These are phyloP conservation scores for Phytopythium oedochilum DNA, from an alignment of 352 stramenopile species.

Conservation along the genomic window DNA sequence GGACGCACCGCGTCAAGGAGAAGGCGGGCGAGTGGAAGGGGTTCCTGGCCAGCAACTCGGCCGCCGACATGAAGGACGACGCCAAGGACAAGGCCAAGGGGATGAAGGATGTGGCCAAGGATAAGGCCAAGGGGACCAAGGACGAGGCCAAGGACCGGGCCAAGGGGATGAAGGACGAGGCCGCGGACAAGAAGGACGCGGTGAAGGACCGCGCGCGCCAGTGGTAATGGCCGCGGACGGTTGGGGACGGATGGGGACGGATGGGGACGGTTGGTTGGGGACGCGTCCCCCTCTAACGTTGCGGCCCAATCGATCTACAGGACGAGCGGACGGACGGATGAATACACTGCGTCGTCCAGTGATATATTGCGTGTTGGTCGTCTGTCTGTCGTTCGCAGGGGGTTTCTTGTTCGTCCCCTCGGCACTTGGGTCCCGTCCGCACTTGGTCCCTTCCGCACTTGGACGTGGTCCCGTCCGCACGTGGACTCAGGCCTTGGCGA, in stretches of 20 bases:
- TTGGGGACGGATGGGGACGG: neutral
- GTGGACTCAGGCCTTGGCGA: slow-evolving; percentile 69
- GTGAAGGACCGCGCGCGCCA: slow-evolving; percentile 9
- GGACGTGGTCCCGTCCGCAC: too few species aligned
- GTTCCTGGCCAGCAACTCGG: slow-evolving; percentile 12
- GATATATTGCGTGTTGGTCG: too few species aligned
- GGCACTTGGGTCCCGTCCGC: too few species aligned
- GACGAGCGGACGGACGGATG: too few species aligned
- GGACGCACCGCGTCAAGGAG: slow-evolving; percentile 20
- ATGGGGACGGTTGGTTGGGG: too few species aligned
- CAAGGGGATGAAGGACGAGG: slow-evolving; percentile 18
- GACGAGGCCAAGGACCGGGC: slow-evolving; percentile 16
- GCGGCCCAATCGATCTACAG: too few species aligned
- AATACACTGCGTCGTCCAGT: too few species aligned
- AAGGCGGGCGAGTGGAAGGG: slow-evolving; percentile 26
- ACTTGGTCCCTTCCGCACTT: too few species aligned
- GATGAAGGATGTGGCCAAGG: slow-evolving; percentile 15
- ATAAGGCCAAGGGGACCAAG: slow-evolving; percentile 11
- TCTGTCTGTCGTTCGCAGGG: too few species aligned
- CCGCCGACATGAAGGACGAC: slow-evolving; percentile 18
- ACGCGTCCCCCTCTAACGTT: too few species aligned
- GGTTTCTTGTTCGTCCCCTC: too few species aligned
- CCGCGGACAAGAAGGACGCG: slow-evolving; percentile 21
- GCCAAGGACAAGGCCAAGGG: slow-evolving; percentile 14
- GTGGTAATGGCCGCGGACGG: slow-evolving; percentile 3